phyloP scores from a whole-genome alignment of 352 stramenopile species.

The Phytophthora sp. region DNA sequence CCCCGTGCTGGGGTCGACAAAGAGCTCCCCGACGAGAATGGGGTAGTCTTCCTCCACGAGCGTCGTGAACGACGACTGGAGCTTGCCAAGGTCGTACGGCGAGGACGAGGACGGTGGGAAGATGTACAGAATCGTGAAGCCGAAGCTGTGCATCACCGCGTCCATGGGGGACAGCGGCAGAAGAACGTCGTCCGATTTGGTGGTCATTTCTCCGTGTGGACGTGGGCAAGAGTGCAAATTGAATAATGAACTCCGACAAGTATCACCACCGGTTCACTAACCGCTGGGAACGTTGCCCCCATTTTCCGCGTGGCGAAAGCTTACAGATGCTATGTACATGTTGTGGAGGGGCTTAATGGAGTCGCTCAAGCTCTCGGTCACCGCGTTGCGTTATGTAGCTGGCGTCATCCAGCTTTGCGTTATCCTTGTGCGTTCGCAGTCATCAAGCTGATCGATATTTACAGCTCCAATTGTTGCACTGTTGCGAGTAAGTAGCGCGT shows the following conservation, averaged over 20 bases:
- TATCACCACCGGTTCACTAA: too few relatives aligned
- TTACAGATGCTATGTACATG: conserved; percentile 7
- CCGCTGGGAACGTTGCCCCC: conserved; percentile 15
- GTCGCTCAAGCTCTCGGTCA: too few relatives aligned
- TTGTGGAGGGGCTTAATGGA: background rate
- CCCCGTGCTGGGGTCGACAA: conserved; percentile 33
- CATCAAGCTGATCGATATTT: too few relatives aligned
- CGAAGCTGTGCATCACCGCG: conserved; percentile 48
- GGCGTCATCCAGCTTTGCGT: too few relatives aligned
- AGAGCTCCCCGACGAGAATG: conserved; percentile 43
- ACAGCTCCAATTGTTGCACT: too few relatives aligned
- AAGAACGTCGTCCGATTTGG: conserved; percentile 1
- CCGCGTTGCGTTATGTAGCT: too few relatives aligned
- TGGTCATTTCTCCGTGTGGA: background rate
- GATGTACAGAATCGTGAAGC: conserved; percentile 61
- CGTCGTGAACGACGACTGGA: conserved; percentile 40
- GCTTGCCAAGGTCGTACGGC: conserved; percentile 44
- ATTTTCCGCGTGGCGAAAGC: conserved; percentile 2
- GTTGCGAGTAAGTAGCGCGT: too few relatives aligned
- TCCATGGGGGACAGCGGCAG: conserved; percentile 57
- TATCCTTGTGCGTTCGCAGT: too few relatives aligned
- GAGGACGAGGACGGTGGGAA: conserved; percentile 34
- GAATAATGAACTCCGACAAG: background rate
- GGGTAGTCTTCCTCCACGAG: conserved; percentile 57
- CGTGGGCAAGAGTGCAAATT: background rate